These are phyloP conservation scores for Chrysophaeum taylorii DNA, from an alignment of 352 stramenopile genomes.

Conservation along the genomic window DNA sequence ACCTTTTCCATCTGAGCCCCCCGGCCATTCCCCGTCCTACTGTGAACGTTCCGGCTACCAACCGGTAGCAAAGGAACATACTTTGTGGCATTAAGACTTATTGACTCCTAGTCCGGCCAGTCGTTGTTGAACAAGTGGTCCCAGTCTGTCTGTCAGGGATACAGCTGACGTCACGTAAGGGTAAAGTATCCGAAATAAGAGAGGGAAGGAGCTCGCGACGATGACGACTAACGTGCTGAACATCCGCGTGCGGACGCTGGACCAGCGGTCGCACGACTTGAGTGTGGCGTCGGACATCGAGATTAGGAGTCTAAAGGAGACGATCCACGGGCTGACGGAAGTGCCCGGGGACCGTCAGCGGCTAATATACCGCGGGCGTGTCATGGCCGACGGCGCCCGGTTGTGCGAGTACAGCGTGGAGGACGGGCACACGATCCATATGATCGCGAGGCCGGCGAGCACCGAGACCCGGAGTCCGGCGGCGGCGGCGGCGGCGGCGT, in stretches of 20 bases:
- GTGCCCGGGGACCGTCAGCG: slow-evolving; percentile 46
- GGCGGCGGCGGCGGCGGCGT: no score
- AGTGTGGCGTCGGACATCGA: neutral
- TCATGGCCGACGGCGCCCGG: slow-evolving; percentile 61
- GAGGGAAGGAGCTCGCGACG: no score
- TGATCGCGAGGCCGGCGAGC: slow-evolving; percentile 58
- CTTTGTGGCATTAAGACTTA: no score
- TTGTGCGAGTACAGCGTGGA: slow-evolving; percentile 72
- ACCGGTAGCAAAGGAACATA: no score
- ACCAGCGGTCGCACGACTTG: neutral
- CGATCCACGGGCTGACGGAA: neutral
- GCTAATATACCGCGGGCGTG: slow-evolving; percentile 75
- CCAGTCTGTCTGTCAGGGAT: no score
- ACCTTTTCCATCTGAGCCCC: no score
- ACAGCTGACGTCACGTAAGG: no score
- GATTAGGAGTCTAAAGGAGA: neutral
- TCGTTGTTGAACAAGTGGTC: no score
- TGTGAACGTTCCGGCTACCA: no score
- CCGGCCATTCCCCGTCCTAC: no score
- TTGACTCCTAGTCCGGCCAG: no score
- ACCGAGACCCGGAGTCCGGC: neutral
- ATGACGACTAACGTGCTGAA: neutral
- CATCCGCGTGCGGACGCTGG: neutral
- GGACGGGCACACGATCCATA: slow-evolving; percentile 72
- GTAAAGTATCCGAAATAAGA: no score